phyloP scores from a whole-genome alignment of 2,329 filamentous ascomycete genomes.

The Acarospora socialis region DNA sequence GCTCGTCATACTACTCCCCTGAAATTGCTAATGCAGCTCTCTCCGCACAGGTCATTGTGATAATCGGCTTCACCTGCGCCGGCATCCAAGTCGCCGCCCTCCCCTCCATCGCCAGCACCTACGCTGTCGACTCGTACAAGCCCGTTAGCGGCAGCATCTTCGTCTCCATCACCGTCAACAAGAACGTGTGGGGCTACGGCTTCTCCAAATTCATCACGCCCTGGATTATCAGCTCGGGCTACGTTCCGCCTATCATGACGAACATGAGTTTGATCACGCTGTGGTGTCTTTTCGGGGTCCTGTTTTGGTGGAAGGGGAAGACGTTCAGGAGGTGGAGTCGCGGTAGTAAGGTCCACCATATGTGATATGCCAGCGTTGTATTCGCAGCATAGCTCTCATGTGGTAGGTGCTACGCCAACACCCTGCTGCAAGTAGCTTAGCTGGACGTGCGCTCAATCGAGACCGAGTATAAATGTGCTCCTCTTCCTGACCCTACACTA shows the following conservation, averaged over 20 bases:
- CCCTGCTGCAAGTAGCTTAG: no score
- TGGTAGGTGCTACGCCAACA: no score
- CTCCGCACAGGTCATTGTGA: slow-evolving; percentile 29
- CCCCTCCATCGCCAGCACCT: slow-evolving; percentile 40
- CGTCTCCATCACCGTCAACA: slow-evolving; percentile 48
- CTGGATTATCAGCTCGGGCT: slow-evolving; percentile 37
- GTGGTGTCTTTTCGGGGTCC: slow-evolving; percentile 39
- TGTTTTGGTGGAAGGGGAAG: slow-evolving; percentile 47
- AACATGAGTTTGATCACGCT: slow-evolving; percentile 40
- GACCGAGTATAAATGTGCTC: no score
- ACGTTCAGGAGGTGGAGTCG: slow-evolving; percentile 41
- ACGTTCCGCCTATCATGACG: slow-evolving; percentile 44
- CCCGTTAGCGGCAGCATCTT: slow-evolving; percentile 46
- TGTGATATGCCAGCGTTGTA: slow-evolving; percentile 27
- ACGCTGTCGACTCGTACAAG: slow-evolving; percentile 46
- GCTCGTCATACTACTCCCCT: neutral
- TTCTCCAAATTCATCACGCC: slow-evolving; percentile 41
- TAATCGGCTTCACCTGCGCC: slow-evolving; percentile 42
- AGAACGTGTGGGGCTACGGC: slow-evolving; percentile 50
- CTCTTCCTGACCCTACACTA: no score
- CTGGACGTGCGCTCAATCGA: no score
- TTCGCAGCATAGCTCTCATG: no score
- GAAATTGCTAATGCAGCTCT: slow-evolving; percentile 1
- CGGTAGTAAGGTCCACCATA: slow-evolving; percentile 40
- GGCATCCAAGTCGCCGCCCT: slow-evolving; percentile 46